These are phyloP conservation scores for Entomortierella beljakovae DNA, from an alignment of 192 early-diverging fungal genomes.

Conservation along the genomic window DNA sequence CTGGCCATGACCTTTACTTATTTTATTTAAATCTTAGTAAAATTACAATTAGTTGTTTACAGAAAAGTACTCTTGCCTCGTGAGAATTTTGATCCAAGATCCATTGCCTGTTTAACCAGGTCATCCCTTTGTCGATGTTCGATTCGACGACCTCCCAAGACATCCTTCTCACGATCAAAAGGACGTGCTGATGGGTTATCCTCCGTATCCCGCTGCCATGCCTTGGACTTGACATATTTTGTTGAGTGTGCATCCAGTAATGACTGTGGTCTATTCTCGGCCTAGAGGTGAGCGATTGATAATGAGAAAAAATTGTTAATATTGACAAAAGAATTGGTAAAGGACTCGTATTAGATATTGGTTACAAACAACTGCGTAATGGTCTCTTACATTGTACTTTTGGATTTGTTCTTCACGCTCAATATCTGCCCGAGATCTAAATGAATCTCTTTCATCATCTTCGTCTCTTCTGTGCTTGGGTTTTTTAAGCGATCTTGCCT, in stretches of 20 bases:
- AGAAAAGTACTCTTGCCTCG: slow-evolving; percentile 62
- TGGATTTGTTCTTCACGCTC: slow-evolving; percentile 45
- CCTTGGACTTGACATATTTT: slow-evolving; percentile 53
- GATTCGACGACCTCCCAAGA: slow-evolving; percentile 60
- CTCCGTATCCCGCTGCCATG: slow-evolving; percentile 46
- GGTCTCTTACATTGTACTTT: slow-evolving; percentile 36
- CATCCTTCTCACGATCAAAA: slow-evolving; percentile 70
- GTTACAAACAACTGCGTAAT: neutral
- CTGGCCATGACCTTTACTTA: neutral
- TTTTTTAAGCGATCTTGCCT: slow-evolving; percentile 11
- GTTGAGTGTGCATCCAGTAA: slow-evolving; percentile 59
- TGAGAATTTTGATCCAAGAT: slow-evolving; percentile 61
- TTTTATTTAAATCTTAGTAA: too few relatives aligned
- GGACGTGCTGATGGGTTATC: slow-evolving; percentile 63
- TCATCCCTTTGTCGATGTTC: slow-evolving; percentile 59
- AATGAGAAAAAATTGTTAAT: neutral
- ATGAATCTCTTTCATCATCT: slow-evolving; percentile 12
- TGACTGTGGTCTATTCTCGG: slow-evolving; percentile 52
- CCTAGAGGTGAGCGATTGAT: slow-evolving; percentile 25
- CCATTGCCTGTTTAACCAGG: slow-evolving; percentile 57
- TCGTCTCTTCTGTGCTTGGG: slow-evolving; percentile 30
- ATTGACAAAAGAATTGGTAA: neutral
- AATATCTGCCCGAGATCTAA: slow-evolving; percentile 17
- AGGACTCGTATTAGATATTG: neutral
- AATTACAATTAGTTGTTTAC: too few relatives aligned